Evolutionary conservation across 345 rosid genomes (phyloP), one percentile per base, ranked within the genome.

Genomic region (Pelargonium nanum): DNA sequence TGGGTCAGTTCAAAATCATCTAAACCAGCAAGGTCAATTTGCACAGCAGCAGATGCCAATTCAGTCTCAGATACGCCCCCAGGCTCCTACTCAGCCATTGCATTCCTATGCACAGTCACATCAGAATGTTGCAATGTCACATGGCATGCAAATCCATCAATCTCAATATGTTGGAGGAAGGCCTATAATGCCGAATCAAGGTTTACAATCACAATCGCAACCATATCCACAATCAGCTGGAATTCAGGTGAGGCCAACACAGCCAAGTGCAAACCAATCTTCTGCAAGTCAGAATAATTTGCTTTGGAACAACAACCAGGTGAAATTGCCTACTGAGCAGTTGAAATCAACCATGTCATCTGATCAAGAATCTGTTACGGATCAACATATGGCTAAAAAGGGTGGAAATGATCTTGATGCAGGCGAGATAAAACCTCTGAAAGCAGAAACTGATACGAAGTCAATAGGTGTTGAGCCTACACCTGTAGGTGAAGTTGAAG

Each of bases 31-130:
- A 44, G 69, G 66, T 61, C 61, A 75, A 28, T 68, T 74, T 60
- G 26, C 53, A 24, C 85, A 76, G 56, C 88, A 75, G 64, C 80
- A 72, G 52, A 64, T 56, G 61, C 79, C 74, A 44, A 56, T 65
- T 57, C 84, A 77, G 57, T 26, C 83, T 58, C 85, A 78, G 24
- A 58, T 71, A 22, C 73, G 57, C 15, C 82, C 84, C n/a, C 84
- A 64, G 52, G 82, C 68, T 32, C 74, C 66, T 24, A 23, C 65
- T 56, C 75, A 61, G 54, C 63, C 58, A 55, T 57, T 68, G 19
- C 85, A 63, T 30, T 25, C 74, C 53, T 74, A 73, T 75, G 61
- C 67, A 28, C 87, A 75, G 59, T 68, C 64, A 5, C 81, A 65
- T 48, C 85, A 77, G 70, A 79, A 64, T 79, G 64, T 69, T 59